Evolutionary conservation across 176 grass and related monocot species (phyloP).

Genomic region (Stipa capillata): DNA sequence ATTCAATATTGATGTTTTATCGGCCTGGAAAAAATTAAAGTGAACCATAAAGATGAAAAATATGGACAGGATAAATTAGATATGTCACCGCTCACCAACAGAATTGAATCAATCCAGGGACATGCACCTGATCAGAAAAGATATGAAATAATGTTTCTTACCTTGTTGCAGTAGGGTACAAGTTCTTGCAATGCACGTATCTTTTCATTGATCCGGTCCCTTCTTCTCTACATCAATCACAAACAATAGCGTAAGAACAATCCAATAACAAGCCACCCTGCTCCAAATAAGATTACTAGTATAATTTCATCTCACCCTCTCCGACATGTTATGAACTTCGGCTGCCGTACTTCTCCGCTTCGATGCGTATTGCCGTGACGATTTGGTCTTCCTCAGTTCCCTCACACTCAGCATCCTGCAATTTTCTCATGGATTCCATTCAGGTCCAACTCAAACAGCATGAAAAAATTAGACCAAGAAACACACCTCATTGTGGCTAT

Average conservation of each 20-base stretch:
- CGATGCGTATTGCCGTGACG: not conserved
- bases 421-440: constrained; percentile 26
- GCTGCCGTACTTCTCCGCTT: too few species aligned
- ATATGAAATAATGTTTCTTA: constrained; percentile 11
- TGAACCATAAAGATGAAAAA: not conserved
- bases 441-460: constrained; percentile 4
- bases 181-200: too few species aligned
- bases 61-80: not conserved
- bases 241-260: not conserved
- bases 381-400: constrained; percentile 37
- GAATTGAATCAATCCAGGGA: constrained; percentile 4
- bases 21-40: constrained; percentile 63
- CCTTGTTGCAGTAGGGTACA: constrained; percentile 79
- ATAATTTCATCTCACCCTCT: constrained; percentile 59
- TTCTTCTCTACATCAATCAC: constrained; percentile 60
- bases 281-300: not conserved
- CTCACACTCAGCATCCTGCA: constrained; percentile 60
- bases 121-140: not conserved
- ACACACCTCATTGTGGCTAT: constrained; percentile 65
- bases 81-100: not conserved
- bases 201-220: too few species aligned
- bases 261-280: not conserved
- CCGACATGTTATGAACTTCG: constrained; percentile 84
- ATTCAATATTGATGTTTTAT: constrained; percentile 79
- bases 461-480: constrained; percentile 13